These are phyloP conservation scores for Entophlyctis luteolus DNA, from an alignment of 192 early-diverging fungal genomes.

Conservation along the genomic window DNA sequence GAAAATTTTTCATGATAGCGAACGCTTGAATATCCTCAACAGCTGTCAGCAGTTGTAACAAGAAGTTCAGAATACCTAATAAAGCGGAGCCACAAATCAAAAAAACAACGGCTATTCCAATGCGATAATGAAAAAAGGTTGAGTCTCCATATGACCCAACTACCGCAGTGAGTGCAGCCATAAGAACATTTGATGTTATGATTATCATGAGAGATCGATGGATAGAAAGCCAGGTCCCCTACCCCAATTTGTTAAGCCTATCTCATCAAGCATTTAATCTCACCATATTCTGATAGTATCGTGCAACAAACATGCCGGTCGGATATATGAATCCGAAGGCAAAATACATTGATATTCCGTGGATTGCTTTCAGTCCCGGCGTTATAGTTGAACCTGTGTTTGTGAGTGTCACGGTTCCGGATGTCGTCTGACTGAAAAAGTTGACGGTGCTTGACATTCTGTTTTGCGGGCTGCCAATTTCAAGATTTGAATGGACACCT, in stretches of 20 bases:
- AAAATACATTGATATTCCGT: constrained; percentile 27
- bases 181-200: constrained; percentile 27
- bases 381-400: background rate
- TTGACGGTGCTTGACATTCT: constrained; percentile 8
- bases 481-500: too few species aligned
- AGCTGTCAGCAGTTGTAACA: background rate
- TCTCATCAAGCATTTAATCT: background rate
- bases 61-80: too few species aligned
- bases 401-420: background rate
- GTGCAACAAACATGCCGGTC: constrained; percentile 35
- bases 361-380: constrained; percentile 28
- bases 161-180: constrained; percentile 27
- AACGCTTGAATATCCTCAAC: background rate
- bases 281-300: constrained; percentile 17
- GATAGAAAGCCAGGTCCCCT: constrained; percentile 28
- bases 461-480: constrained; percentile 1
- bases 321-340: constrained; percentile 36
- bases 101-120: constrained; percentile 21
- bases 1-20: constrained; percentile 4
- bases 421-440: constrained; percentile 14
- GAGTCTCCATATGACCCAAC: constrained; percentile 26
- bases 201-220: constrained; percentile 32
- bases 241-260: too few species aligned
- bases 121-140: constrained; percentile 4
- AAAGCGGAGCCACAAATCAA: constrained; percentile 18